phyloP scores from a whole-genome alignment of 108 stramenopile species.

The Fragilaria crotonensis region DNA sequence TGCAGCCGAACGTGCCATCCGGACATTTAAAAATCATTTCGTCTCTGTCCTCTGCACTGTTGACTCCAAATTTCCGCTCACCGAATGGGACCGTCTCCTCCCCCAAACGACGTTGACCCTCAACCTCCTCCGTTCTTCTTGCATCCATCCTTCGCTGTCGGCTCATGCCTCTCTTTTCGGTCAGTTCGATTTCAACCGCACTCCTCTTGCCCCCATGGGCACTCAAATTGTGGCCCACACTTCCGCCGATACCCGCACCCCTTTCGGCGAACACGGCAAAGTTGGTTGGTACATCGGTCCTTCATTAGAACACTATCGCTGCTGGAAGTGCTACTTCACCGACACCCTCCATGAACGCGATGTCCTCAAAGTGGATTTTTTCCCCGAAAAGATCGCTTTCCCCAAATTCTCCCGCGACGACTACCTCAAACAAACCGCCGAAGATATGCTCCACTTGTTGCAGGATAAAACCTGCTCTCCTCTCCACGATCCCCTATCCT shows the following conservation, averaged over 20 bases:
- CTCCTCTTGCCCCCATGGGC: conserved; percentile 11
- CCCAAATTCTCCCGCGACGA: conserved; percentile 2
- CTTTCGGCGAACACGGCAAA: conserved; percentile 23
- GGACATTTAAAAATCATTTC: conserved; percentile 29
- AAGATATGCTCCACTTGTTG: neutral
- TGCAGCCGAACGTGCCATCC: conserved; percentile 38
- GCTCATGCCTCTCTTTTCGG: conserved; percentile 1
- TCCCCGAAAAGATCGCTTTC: conserved; percentile 14
- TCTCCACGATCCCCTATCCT: neutral
- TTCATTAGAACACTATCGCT: conserved; percentile 37
- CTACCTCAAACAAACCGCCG: neutral
- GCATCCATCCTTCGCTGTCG: neutral
- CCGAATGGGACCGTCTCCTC: neutral
- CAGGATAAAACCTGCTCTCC: neutral
- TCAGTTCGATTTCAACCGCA: conserved; percentile 1
- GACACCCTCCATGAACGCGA: conserved; percentile 15
- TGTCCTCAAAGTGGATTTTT: conserved; percentile 26
- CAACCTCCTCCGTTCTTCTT: neutral
- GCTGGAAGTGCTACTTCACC: conserved; percentile 16
- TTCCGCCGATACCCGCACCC: neutral
- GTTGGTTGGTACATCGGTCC: conserved; percentile 46
- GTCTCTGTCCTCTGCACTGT: conserved; percentile 17
- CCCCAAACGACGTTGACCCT: neutral
- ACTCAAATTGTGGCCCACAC: neutral
- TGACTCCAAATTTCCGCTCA: conserved; percentile 12